Base-by-base conservation (phyloP, 805 yeast genomes). In the Wickerhamiella azyma region DNA sequence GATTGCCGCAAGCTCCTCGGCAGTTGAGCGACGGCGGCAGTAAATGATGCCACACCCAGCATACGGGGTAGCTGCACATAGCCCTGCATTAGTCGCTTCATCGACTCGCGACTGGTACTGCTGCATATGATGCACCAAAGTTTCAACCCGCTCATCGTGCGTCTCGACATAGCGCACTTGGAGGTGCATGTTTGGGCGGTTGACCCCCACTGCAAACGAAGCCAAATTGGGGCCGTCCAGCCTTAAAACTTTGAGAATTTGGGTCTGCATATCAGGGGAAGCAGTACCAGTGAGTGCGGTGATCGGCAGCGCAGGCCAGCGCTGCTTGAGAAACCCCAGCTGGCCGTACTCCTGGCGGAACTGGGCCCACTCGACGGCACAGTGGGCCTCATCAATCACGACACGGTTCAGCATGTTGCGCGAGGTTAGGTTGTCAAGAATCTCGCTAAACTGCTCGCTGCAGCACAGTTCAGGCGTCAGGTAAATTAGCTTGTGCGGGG, bases 201-300 rank as follows among this genome's bases (percentile, higher is more conserved):
- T 86, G 66, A 88, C 86, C 59, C 94, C 82, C 57, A 85, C 96
- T 55, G 80, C 81, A 55, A 84, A 70, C 41, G 79, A 69, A 24
- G 74, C 69, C 32, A 67, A 55, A 13, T 66, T 55, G 66, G 83
- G 67, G 28, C 21, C 26, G n/a, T 35, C 43, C 41, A 40, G 67
- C 79, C 63, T 85, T 94, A 70, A 77, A 64, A 56, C 82, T 66
- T n/a, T 83, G 94, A 55, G 76, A 79, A 51, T 84, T 84, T 61
- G 52, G 11, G 26, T 21, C 46, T 38, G 53, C 57, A 49, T 52
- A 17, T 29, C 44, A 18, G 50, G 48, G n/a, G 85, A 88, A 1
- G 98, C 98, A 0, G 98, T 92, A 0, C 97, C 98, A 0, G 98
- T 92, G 48, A 92, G 67, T 0, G 97, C 98, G 84, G 89, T 86